Evolutionary conservation across 495 filamentous ascomycete genomes (phyloP).

Genomic region (Penicillium coprophilum): DNA sequence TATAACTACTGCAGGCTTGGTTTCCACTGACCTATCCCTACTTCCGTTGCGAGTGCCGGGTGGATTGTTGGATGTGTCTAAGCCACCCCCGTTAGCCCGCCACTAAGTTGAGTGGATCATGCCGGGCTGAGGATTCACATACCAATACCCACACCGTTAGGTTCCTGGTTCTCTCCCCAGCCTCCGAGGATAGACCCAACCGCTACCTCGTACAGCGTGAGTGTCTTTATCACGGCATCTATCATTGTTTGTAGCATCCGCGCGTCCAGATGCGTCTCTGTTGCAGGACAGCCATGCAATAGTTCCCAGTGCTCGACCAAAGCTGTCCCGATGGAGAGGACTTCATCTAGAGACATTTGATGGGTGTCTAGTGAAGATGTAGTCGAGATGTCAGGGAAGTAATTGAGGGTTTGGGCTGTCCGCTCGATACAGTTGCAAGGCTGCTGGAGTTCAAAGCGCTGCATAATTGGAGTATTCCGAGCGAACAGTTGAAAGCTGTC

Average conservation of each 20-base stretch:
- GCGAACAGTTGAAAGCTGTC: background rate
- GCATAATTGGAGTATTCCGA: background rate
- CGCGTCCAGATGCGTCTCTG: background rate
- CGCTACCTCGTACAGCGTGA: background rate
- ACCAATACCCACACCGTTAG: background rate
- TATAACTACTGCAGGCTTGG: background rate
- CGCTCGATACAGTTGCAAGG: background rate
- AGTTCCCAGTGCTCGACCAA: slow-evolving; percentile 1
- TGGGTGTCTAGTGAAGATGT: background rate
- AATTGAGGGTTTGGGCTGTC: background rate
- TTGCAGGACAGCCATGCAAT: background rate
- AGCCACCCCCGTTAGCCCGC: background rate
- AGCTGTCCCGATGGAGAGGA: background rate
- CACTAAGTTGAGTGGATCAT: background rate
- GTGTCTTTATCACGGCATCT: background rate
- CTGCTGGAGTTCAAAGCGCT: background rate
- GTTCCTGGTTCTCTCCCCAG: background rate
- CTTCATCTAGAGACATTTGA: background rate
- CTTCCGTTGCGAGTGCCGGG: background rate
- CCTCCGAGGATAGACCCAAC: background rate
- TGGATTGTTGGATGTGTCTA: background rate
- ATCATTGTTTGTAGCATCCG: background rate
- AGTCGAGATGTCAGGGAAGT: background rate
- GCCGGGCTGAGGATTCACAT: background rate
- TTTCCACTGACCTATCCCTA: background rate